Percentiles rank a stretch among this genome's conserved stretches.
Evolutionary conservation across 306 rosid species (phyloP).

Genomic region (Hippophae tibetana): DNA sequence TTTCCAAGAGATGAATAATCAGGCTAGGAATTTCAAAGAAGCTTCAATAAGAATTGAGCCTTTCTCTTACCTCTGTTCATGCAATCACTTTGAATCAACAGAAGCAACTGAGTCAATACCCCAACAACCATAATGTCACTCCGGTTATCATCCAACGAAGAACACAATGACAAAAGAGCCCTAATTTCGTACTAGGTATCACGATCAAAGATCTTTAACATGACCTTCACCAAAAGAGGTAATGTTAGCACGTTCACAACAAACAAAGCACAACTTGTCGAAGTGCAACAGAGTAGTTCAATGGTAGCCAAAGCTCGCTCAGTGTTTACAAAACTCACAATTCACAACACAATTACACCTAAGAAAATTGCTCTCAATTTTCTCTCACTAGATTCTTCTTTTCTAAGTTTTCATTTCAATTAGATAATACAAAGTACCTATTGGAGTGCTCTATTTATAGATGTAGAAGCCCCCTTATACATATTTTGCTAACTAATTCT

Average conservation of each 20-base stretch:
- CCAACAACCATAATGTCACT: constrained; percentile 80
- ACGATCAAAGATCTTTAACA: constrained; percentile 1
- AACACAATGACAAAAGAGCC: constrained; percentile 72
- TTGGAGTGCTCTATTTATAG: too few relatives aligned
- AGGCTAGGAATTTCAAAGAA: constrained; percentile 97
- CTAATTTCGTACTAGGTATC: constrained; percentile 92
- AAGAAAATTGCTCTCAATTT: too few relatives aligned
- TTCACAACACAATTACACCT: rapidly evolving
- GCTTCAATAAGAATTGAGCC: constrained; percentile 83
- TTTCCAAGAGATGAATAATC: constrained; percentile 52
- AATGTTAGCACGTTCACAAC: constrained; percentile 68
- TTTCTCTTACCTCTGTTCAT: constrained; percentile 86
- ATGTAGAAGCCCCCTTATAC: too few relatives aligned
- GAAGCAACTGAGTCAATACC: constrained; percentile 59
- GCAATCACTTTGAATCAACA: constrained; percentile 86
- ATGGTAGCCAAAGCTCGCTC: constrained; percentile 79
- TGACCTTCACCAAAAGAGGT: constrained; percentile 21
- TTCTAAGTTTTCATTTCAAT: too few relatives aligned
- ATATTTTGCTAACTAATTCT: too few relatives aligned
- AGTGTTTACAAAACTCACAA: constrained; percentile 58
- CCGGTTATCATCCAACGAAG: constrained; percentile 47
- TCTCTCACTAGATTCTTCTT: too few relatives aligned
- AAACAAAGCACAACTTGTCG: constrained; percentile 48
- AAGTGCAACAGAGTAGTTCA: constrained; percentile 64
- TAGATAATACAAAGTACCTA: too few relatives aligned